A percentile compares a stretch with the other conserved stretches of the same genome.
These are phyloP conservation scores for Penstemon barbatus DNA, from an alignment of 257 asterid species.

Conservation along the genomic window DNA sequence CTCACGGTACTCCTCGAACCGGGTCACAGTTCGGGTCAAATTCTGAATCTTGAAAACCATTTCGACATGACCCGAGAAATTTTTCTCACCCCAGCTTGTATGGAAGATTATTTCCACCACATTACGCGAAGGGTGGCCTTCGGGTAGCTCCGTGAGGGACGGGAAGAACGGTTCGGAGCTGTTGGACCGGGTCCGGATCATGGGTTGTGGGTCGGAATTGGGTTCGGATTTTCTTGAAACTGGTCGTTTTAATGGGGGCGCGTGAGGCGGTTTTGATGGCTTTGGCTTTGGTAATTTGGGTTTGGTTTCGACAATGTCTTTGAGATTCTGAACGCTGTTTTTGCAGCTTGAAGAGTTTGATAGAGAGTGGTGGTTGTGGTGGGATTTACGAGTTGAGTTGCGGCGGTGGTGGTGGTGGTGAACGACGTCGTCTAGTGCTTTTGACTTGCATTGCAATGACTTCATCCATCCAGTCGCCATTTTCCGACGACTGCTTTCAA, in stretches of 20 bases:
- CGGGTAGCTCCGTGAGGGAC: slow-evolving; percentile 74
- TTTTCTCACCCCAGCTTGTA: slow-evolving; percentile 77
- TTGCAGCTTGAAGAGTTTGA: slow-evolving; percentile 65
- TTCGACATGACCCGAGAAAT: slow-evolving; percentile 72
- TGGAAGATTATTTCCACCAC: slow-evolving; percentile 93
- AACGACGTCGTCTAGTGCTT: slow-evolving; percentile 84
- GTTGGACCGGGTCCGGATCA: slow-evolving; percentile 29
- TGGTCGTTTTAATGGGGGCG: slow-evolving; percentile 40
- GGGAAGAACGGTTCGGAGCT: slow-evolving; percentile 48
- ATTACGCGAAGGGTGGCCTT: slow-evolving; percentile 82
- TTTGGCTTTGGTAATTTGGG: slow-evolving; percentile 37
- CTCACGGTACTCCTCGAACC: slow-evolving; percentile 90
- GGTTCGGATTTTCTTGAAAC: slow-evolving; percentile 43
- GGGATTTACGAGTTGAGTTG: slow-evolving; percentile 25
- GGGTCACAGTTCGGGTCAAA: slow-evolving; percentile 59
- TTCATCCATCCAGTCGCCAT: slow-evolving; percentile 92
- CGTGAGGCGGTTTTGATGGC: slow-evolving; percentile 27
- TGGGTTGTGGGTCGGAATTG: slow-evolving; percentile 10
- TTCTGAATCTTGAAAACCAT: slow-evolving; percentile 90
- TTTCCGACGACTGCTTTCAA: slow-evolving; percentile 6
- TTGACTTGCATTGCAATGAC: slow-evolving; percentile 85
- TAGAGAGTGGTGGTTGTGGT: slow-evolving; percentile 35
- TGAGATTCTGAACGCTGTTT: slow-evolving; percentile 47
- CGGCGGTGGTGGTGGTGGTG: slow-evolving; percentile 22
- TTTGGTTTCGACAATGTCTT: slow-evolving; percentile 38